Base-by-base conservation (phyloP, 768 basidiomycete genomes). In the Mycena kentingensis region DNA sequence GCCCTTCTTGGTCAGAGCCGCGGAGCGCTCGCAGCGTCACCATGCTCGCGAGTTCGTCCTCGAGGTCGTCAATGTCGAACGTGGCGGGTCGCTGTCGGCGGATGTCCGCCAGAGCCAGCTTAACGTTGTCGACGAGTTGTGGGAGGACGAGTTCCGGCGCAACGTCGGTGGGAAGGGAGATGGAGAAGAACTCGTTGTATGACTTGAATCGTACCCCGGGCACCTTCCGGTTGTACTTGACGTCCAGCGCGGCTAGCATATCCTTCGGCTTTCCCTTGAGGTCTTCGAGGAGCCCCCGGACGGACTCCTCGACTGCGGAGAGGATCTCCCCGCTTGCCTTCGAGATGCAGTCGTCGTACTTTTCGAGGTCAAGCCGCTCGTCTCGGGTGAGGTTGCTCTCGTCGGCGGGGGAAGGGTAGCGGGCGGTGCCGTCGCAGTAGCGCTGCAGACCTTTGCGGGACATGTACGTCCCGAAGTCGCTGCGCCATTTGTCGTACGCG, bases 11-110 rank as follows among this genome's bases (percentile, higher is more conserved):
- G 6, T 45, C 35, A 19, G 48, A 51, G 26, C 25, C 26, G 12
- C 45, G 49, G 3, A 55, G 34, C 11, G 54, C 54, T 37, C 54
- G 48, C 19, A 55, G 42, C 6, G 42, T 28, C 18, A 45, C 44
- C 54, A 55, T 51, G 10, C 43, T 46, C 19, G 54, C 54, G 16
- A 55, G 45, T 18, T 53, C 52, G 13, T 26, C 52, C 18, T 53
- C 52, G 29, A 46, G 52, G 6, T 38, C 12, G 21, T n/a, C 37
- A 24, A 52, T 35, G 16, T 25, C 19, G 18, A 37, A 39, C 3
- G 16, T 37, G 4, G 22, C 28, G 4, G 52, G 52, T 6, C 52
- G 52, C 15, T 36, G 42, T 4, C 32, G 32, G 3, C 32, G 24
- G n/a, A 52, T 52, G 41, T 38, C 37, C 4, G 37, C 29, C 6